A percentile compares a stretch with the other conserved stretches of the same genome.
phyloP scores from a whole-genome alignment of 345 rosid species.

The Bretschneidera sinensis region DNA sequence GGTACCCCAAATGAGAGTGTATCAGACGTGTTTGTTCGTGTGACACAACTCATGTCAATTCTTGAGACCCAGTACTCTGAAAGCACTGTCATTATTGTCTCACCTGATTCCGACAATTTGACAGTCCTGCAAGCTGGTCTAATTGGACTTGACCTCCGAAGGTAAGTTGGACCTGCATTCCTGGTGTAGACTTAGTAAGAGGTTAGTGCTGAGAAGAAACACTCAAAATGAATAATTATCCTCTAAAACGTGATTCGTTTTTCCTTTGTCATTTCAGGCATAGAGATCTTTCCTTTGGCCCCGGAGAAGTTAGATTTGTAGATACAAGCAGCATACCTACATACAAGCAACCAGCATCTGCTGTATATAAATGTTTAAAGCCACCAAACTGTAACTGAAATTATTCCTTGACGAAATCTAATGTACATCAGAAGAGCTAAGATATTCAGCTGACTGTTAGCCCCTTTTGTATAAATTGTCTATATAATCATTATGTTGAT shows the following conservation, averaged over 20 bases:
- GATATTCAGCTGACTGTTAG: neutral
- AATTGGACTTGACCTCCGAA: slow-evolving; percentile 76
- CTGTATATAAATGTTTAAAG: slow-evolving; percentile 69
- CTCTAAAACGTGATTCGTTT: no score
- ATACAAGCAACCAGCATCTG: slow-evolving; percentile 88
- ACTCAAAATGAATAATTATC: neutral
- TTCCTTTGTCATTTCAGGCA: slow-evolving; percentile 45
- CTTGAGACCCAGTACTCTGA: slow-evolving; percentile 89
- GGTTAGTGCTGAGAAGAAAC: neutral
- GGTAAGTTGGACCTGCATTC: slow-evolving; percentile 32
- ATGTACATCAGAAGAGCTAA: neutral
- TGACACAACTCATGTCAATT: slow-evolving; percentile 91
- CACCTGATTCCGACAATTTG: slow-evolving; percentile 92
- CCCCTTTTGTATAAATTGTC: neutral
- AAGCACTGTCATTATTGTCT: slow-evolving; percentile 64
- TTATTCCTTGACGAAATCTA: neutral
- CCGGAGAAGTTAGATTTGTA: slow-evolving; percentile 77
- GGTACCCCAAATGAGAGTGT: slow-evolving; percentile 97
- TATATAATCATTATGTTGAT: no score
- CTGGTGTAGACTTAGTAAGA: no score
- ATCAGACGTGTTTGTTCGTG: slow-evolving; percentile 80
- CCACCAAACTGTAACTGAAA: slow-evolving; percentile 69
- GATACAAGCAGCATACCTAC: slow-evolving; percentile 71
- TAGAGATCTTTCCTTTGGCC: slow-evolving; percentile 60
- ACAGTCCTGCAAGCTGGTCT: slow-evolving; percentile 82